Percentiles rank a stretch among this genome's conserved stretches.
These are phyloP conservation scores for Pogostemon cablin DNA, from an alignment of 257 asterid genomes.

Conservation along the genomic window DNA sequence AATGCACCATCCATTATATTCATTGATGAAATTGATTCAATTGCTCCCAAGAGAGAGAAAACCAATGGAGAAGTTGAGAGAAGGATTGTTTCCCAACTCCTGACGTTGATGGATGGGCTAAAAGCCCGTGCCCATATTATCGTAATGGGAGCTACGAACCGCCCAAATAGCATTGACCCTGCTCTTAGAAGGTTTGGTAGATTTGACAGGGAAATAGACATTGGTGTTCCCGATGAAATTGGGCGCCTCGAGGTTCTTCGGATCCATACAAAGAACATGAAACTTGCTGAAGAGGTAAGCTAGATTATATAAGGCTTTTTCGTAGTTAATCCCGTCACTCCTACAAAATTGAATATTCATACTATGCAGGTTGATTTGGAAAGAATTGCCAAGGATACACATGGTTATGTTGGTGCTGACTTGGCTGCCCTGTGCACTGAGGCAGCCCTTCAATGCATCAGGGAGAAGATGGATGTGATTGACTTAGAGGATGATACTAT, in stretches of 20 bases:
- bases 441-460: conserved; percentile 93
- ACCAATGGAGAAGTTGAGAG: conserved; percentile 94
- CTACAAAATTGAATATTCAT: not conserved
- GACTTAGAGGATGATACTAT: conserved; percentile 88
- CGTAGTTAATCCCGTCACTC: conserved; percentile 1
- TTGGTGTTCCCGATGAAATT: conserved; percentile 94
- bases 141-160: conserved; percentile 92
- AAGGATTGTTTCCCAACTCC: conserved; percentile 90
- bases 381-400: conserved; percentile 76
- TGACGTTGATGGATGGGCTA: conserved; percentile 94
- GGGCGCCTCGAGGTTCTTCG: conserved; percentile 96
- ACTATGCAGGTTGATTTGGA: conserved; percentile 82
- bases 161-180: conserved; percentile 93
- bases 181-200: conserved; percentile 94
- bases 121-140: conserved; percentile 92
- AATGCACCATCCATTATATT: conserved; percentile 93
- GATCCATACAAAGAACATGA: conserved; percentile 95
- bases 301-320: not conserved
- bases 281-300: conserved; percentile 81
- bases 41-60: conserved; percentile 96
- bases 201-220: conserved; percentile 90
- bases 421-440: conserved; percentile 95
- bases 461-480: conserved; percentile 97
- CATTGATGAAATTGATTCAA: conserved; percentile 87
- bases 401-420: conserved; percentile 94